Evolutionary conservation across 371 early-diverging fungal genomes (phyloP), one percentile per base, ranked within the genome.

Genomic region (Mucor sp.): DNA sequence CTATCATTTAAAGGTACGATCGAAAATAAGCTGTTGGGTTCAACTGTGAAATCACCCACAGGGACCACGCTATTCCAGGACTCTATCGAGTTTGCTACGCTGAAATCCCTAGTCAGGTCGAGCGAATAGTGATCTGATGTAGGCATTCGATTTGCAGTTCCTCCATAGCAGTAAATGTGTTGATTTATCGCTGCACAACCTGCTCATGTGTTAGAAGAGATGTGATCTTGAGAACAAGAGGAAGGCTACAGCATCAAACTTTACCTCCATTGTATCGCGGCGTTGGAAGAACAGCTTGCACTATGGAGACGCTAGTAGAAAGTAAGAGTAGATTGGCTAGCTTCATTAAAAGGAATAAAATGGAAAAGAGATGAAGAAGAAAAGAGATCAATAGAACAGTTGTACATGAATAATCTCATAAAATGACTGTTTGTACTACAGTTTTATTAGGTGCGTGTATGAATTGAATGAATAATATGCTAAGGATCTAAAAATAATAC

Each of bases 231-330:
- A 17, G 17, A 41, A 11, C n/a, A n/a, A n/a, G n/a, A n/a, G 17
- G 14, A 41, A 41, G 17, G 41, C 41, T 5, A 17, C 2, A 41
- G 11, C 2, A 41, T 17, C 41, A 41, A 21, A 12, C 3, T 19
- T 43, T 50, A 68, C 68, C 68, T 68, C 68, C 68, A 39, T 68
- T 68, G 23, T 68, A 68, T 58, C 68, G 37, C 21, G 58, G 35
- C 9, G 63, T 62, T 44, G 68, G 68, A 6, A 68, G 43, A 17
- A 58, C 12, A 17, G 68, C 68, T 23, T 67, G 7, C 3, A 66
- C 66, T 28, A 60, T 1, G 14, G 33, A 19, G n/a, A 55, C 7
- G 41, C 25, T 63, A 3, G 56, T 39, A 17, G 30, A 30, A 12
- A 65, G 32, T 58, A 65, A 32, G 5, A 58, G 33, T 25, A 39